Evolutionary conservation across 1,284 basidiomycete genomes (phyloP), one percentile per base, ranked within the genome.

Genomic region (Microbotryum intermedium): DNA sequence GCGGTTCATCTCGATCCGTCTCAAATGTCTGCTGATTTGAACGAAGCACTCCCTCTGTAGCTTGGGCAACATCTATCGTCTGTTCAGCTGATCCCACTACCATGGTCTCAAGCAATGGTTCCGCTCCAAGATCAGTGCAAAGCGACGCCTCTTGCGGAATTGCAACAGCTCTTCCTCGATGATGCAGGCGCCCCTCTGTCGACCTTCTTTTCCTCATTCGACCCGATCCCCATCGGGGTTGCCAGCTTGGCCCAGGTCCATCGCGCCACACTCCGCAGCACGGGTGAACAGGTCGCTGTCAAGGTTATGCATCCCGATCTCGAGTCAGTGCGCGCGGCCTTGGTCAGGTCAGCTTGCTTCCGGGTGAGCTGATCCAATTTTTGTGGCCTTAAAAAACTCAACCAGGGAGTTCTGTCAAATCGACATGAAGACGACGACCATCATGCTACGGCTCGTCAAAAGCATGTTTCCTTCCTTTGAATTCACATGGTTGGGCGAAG

Each of bases 301-400:
- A 99, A 99, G 83, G 74, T 98, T 50, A 94, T 98, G 80, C 95
- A 98, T 74, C 92, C 95, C 5, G 88, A 89, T 73, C 80, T 99
- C 4, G 84, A 87, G 51, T 39, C 55, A 58, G 65, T 66, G 16
- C 47, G 16, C 34, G 13, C 13, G 16, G 16, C 2, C 34, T 39
- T 39, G 34, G 16, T 39, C 5, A 39, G 34, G 2, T 39, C n/a
- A n/a, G n/a, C n/a, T n/a, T n/a, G n/a, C n/a, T 13, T 39, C 34
- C 16, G 34, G 34, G 2, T 7, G 30, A 10, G 30, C 34, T 39
- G 13, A 39, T 39, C 13, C 34, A 9, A 39, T 13, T 39, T 11
- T 13, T 13, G 34, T 39, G 34, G 34, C 10, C 34, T 4, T 16
- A 11, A 3, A 1, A 39, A 39, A 11, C n/a, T 42, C 3, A 23